Conservation (phyloP, 169 alveolate genomes). For the Plasmodium cynomolgi region DNA sequence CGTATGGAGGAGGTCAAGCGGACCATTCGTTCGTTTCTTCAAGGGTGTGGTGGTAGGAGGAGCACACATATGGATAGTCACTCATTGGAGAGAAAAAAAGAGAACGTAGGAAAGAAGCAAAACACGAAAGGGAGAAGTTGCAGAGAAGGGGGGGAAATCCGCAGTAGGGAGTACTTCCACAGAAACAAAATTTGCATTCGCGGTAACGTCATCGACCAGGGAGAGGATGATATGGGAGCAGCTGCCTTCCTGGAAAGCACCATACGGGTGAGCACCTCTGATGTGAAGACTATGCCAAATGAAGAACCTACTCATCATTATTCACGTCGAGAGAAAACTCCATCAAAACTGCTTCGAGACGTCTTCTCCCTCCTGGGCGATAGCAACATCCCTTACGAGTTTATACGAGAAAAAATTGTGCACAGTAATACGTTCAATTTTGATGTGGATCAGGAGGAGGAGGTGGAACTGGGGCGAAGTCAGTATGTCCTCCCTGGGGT, state of each 20-base stretch:
- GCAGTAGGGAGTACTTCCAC: not conserved
- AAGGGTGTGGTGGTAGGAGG: not conserved
- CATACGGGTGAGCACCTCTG: constrained; percentile 1
- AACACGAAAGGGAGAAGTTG: not conserved
- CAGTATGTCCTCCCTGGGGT: not conserved
- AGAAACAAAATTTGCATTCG: constrained; percentile 23
- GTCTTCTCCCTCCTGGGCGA: constrained; percentile 11
- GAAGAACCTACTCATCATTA: not conserved
- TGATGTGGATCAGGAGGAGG: constrained; percentile 1
- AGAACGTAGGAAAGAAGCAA: not conserved
- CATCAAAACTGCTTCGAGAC: not conserved
- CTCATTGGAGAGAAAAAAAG: not conserved
- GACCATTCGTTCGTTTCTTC: not conserved
- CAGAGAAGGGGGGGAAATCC: not conserved
- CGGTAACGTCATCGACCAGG: not conserved
- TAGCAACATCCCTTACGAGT: constrained; percentile 29
- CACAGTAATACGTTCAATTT: constrained; percentile 1
- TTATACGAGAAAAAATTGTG: constrained; percentile 19
- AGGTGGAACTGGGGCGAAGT: not conserved
- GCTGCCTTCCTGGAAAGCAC: not conserved
- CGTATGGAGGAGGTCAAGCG: not conserved
- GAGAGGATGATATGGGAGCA: not conserved
- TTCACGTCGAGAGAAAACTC: not conserved
- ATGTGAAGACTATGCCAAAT: not conserved
- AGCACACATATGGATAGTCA: not conserved